Conservation (phyloP, 1,139 yeast species). For the Scheffersomyces lignicola region DNA sequence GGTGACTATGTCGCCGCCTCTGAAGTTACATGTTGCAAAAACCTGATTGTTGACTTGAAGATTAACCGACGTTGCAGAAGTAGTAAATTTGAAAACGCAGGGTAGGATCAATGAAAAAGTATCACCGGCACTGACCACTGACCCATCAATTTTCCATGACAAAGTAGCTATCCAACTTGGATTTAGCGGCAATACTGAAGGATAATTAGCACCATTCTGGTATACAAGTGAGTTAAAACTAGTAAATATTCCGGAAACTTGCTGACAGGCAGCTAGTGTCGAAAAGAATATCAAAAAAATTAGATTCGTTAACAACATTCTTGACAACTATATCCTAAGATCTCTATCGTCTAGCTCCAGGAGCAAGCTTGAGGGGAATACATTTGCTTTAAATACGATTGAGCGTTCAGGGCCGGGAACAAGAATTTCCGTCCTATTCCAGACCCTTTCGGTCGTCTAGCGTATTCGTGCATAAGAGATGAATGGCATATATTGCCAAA, state of each 20-base stretch:
- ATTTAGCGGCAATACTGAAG: conserved; percentile 11
- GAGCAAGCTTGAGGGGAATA: no score
- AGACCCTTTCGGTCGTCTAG: no score
- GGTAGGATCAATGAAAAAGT: conserved; percentile 26
- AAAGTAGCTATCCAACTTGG: conserved; percentile 27
- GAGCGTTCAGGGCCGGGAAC: no score
- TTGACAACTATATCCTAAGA: no score
- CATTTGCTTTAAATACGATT: no score
- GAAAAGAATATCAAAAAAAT: no score
- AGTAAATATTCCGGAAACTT: conserved; percentile 9
- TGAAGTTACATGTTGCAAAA: conserved; percentile 25
- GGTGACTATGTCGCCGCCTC: conserved; percentile 19
- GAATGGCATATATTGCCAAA: no score
- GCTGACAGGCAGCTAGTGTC: conserved; percentile 1
- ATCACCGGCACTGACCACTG: conserved; percentile 21
- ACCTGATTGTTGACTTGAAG: conserved; percentile 9
- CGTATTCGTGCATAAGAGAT: no score
- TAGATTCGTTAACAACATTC: no score
- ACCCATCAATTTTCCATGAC: conserved; percentile 23
- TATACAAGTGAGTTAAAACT: conserved; percentile 10
- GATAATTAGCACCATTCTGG: conserved; percentile 7
- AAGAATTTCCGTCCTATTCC: no score
- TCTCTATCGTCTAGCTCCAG: no score
- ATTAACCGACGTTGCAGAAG: conserved; percentile 12
- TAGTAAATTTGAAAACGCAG: conserved; percentile 24